Evolutionary conservation across 192 early-diverging fungal genomes (phyloP), one percentile per base, ranked within the genome.

Genomic region (Entrophospora sp.): DNA sequence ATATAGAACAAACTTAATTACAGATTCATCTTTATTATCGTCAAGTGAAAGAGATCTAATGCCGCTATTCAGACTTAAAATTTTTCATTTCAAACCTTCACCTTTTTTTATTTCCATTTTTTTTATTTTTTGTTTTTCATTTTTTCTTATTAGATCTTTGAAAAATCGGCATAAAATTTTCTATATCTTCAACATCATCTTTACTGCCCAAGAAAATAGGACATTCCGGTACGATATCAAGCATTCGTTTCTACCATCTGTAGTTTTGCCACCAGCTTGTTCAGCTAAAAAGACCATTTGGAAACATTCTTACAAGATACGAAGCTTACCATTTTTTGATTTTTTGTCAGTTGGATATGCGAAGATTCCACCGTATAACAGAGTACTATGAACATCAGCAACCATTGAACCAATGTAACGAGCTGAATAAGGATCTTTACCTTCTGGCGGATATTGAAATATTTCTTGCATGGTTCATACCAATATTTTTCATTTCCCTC

Each of bases 361-460:
- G 80, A 93, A 94, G 57, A 93, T 83, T n/a, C 90, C 92, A 62
- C 91, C 90, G 53, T 93, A 94, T 35, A 94, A 81, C 45, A 96
- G 75, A 42, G 95, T 97, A 58, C 95, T 87, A 79, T 97, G 95
- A 27, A 98, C 90, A 80, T 98, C 96, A 42, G 94, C 92, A 12
- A 98, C 96, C 96, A 98, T 98, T 53, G 90, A 93, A 14, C 96
- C 96, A 30, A 98, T 92, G 77, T 98, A 97, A 71, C 95, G 89
- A 30, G 93, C 91, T 27, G 86, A 87, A 79, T 97, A 97, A 16
- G 91, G 91, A 71, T 88, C 86, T 73, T 81, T 82, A 34, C 86
- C 86, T 22, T 83, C 84, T 37, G 80, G 72, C 3, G 90, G 91
- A 78, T 85, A 90, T 80, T 98, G 64, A 98, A 85, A 79, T 98